Base-by-base conservation (phyloP, 2,329 filamentous ascomycete species). In the Colletotrichum spaethianum region DNA sequence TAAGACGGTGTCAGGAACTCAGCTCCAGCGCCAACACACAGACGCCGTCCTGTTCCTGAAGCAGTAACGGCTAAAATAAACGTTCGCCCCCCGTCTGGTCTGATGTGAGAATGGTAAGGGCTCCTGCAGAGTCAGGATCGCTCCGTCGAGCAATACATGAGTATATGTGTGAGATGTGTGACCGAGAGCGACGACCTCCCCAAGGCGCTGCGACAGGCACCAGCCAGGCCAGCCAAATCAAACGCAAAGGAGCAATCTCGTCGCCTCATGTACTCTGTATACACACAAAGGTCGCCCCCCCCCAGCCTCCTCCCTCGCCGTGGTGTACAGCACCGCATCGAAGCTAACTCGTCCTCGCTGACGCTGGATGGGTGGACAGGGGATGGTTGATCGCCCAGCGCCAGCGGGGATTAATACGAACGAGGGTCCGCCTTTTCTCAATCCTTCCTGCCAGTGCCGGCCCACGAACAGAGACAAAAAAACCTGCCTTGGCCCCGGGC, bases 401-500 rank as follows among this genome's bases (percentile, higher is more conserved):
- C 53, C 65, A 40, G 60, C 70, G 66, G 66, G 70, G 70, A 63
- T 72, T 38, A 72, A 72, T 72, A 72, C 70, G 70, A 72, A 72
- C 40, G 59, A 64, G 65, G 59, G 53, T 64, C 65, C 55, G 65
- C 59, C 59, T 46, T 68, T 50, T 55, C n/a, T 31, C 33, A 53
- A 56, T 48, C 56, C 50, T 71, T 56, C 57, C 64, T 71, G 64
- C 64, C 68, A 59, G 57, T 68, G 64, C 64, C 64, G 36, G 36
- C 69, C 64, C 66, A 71, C 50, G 52, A 68, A 68, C n/a, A 48
- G 65, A 46, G 62, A 62, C 44, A 62, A 31, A 59, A 62, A 62
- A 63, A 63, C 65, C 60, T 69, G 59, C 69, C 59, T 63, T 63
- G 69, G 69, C 55, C 64, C 44, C 52, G 31, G 65, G 52, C 59